Conservation (phyloP, 129 eudicot species). For the Pseudognaphalium luteoalbum region DNA sequence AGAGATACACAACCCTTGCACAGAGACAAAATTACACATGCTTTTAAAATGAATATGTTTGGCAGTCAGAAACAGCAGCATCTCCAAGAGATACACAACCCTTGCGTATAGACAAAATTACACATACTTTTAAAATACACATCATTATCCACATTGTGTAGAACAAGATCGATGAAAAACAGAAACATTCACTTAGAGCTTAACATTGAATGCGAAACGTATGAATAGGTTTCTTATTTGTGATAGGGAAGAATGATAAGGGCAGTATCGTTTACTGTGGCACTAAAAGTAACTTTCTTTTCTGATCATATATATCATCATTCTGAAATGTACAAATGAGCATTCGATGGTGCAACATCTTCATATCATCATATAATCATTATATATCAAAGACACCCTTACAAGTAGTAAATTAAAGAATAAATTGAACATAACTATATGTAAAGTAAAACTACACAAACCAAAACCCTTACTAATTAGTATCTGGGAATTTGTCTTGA, state of each 20-base stretch:
- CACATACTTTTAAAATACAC: not conserved
- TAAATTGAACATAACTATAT: conserved; percentile 43
- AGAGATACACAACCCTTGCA: too few relatives aligned
- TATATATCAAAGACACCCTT: conserved; percentile 27
- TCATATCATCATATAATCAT: conserved; percentile 6
- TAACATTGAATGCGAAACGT: not conserved
- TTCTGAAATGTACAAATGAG: conserved; percentile 27
- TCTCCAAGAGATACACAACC: not conserved
- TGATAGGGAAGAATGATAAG: not conserved
- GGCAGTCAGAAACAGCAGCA: not conserved
- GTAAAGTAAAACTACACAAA: conserved; percentile 32
- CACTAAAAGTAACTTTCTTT: not conserved
- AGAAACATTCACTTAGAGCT: not conserved
- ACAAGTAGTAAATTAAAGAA: conserved; percentile 41
- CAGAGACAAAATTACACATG: too few relatives aligned
- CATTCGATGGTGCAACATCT: conserved; percentile 14
- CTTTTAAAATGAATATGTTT: not conserved
- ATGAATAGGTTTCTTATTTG: not conserved
- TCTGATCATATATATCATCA: conserved; percentile 24
- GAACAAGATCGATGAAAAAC: not conserved
- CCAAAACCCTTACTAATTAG: conserved; percentile 32
- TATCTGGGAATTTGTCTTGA: conserved; percentile 59
- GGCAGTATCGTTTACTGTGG: not conserved
- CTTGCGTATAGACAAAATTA: not conserved
- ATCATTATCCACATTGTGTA: not conserved